These are phyloP conservation scores for Plasmopara viticola DNA, from an alignment of 352 stramenopile genomes.

Conservation along the genomic window DNA sequence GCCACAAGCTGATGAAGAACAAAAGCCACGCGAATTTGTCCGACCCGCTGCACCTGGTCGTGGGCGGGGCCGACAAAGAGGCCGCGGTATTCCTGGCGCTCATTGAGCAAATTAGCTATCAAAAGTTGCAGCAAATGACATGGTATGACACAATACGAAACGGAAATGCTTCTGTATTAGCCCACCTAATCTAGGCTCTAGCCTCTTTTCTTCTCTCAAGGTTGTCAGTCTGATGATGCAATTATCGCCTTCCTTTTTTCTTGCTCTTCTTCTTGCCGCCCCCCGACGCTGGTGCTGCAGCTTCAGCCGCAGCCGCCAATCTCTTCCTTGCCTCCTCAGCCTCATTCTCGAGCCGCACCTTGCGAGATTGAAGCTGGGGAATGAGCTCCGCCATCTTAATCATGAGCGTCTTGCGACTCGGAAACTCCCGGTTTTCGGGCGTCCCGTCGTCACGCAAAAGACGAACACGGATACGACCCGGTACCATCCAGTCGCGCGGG, in stretches of 20 bases:
- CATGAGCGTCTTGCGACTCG: constrained; percentile 71
- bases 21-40: constrained; percentile 66
- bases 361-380: constrained; percentile 77
- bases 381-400: constrained; percentile 85
- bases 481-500: constrained; percentile 64
- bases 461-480: constrained; percentile 67
- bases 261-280: constrained; percentile 82
- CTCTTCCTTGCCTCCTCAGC: constrained; percentile 52
- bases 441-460: constrained; percentile 54
- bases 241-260: constrained; percentile 85
- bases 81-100: constrained; percentile 28
- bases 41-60: constrained; percentile 62
- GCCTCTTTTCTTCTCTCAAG: constrained; percentile 1
- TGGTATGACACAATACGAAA: constrained; percentile 13
- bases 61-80: constrained; percentile 39
- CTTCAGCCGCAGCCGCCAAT: constrained; percentile 24
- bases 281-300: constrained; percentile 18
- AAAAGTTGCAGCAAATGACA: neutral
- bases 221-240: neutral
- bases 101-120: constrained; percentile 3
- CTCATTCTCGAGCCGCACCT: constrained; percentile 67
- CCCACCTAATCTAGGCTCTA: constrained; percentile 15
- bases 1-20: constrained; percentile 51
- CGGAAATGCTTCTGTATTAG: constrained; percentile 17
- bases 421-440: constrained; percentile 62